Percentiles rank a stretch among this genome's conserved stretches.
Evolutionary conservation across 2,329 filamentous ascomycete genomes (phyloP).

Genomic region (Botrytis deweyae): DNA sequence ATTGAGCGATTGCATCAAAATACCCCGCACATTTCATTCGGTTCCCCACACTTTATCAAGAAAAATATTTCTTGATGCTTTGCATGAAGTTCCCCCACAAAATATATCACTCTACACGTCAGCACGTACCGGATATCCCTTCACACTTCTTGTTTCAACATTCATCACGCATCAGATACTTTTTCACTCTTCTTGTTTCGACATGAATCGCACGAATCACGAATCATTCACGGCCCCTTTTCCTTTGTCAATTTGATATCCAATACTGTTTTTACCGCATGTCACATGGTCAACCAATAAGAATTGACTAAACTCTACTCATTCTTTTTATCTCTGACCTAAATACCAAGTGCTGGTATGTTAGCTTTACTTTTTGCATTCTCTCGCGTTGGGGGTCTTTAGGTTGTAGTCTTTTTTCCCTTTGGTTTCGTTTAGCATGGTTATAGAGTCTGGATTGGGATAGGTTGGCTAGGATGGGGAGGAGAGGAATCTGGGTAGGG

Average conservation of each 20-base stretch:
- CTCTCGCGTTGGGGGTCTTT: not conserved
- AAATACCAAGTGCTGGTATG: slow-evolving; percentile 17
- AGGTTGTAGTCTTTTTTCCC: not conserved
- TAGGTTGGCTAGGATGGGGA: not conserved
- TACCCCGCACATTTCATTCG: not conserved
- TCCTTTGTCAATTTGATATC: slow-evolving; percentile 12
- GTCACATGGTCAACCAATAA: not conserved
- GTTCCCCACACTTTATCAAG: not conserved
- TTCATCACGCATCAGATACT: not conserved
- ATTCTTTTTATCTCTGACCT: not conserved
- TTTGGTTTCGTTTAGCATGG: not conserved
- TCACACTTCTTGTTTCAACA: not conserved
- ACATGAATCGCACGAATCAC: slow-evolving; percentile 2
- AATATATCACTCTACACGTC: not conserved
- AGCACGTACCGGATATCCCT: not conserved
- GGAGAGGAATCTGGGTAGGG: not conserved
- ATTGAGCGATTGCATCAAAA: not conserved
- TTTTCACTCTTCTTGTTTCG: not conserved
- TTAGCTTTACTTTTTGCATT: slow-evolving; percentile 6
- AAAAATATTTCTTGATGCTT: not conserved
- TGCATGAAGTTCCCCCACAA: slow-evolving; percentile 12
- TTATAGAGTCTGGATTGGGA: not conserved
- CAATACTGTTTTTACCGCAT: not conserved
- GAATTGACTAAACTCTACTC: slow-evolving; percentile 1
- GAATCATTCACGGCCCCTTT: slow-evolving; percentile 10